Conservation (phyloP, 169 alveolate species). For the Condylostoma magnum region DNA sequence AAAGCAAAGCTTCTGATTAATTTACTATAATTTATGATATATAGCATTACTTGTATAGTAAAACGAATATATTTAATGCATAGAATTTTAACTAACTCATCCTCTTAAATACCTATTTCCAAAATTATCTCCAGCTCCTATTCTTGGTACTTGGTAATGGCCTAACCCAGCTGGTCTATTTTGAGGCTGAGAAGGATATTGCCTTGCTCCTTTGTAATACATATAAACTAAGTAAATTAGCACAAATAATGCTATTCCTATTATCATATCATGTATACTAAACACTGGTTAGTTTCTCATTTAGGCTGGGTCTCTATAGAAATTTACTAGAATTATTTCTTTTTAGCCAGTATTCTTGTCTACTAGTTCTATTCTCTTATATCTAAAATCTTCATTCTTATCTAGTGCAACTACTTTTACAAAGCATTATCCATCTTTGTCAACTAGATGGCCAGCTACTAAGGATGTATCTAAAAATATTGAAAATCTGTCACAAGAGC, state of each 20-base stretch:
- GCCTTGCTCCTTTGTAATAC: not conserved
- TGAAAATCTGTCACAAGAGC: not conserved
- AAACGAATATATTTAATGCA: no score
- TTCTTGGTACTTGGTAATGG: no score
- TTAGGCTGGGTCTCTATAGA: conserved; percentile 8
- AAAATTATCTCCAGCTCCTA: no score
- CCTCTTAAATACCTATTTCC: no score
- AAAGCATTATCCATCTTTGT: conserved; percentile 1
- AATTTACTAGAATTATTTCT: conserved; percentile 15
- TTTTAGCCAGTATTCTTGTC: conserved; percentile 23
- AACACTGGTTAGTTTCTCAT: not conserved
- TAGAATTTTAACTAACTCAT: no score
- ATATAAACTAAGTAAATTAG: not conserved
- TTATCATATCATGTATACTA: conserved; percentile 12
- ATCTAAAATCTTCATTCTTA: not conserved
- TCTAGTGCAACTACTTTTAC: not conserved
- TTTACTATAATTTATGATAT: no score
- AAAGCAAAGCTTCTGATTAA: no score
- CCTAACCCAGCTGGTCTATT: not conserved
- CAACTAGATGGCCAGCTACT: not conserved
- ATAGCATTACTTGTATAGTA: no score
- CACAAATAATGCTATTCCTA: not conserved
- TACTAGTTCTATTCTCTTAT: not conserved
- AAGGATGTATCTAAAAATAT: not conserved
- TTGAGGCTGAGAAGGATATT: not conserved